These are phyloP conservation scores for Claviceps sp. DNA, from an alignment of 2,329 filamentous ascomycete genomes.

Conservation along the genomic window DNA sequence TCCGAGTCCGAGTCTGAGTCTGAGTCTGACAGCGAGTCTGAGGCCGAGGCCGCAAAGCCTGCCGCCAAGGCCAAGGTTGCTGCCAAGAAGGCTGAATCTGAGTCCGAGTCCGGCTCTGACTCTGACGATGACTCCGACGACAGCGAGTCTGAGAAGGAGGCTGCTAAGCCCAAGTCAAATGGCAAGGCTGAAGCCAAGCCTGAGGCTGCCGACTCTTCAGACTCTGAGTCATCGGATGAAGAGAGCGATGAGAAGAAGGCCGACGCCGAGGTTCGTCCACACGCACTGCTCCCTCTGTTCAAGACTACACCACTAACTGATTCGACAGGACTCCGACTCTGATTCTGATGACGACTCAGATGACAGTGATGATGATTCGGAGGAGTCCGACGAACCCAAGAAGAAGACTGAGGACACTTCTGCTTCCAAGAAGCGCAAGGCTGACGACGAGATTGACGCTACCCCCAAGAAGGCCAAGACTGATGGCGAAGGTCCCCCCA, in stretches of 20 bases:
- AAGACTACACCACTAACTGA: neutral
- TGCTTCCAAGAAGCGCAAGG: conserved; percentile 35
- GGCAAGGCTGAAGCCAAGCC: conserved; percentile 12
- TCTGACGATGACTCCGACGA: conserved; percentile 14
- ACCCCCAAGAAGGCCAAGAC: conserved; percentile 56
- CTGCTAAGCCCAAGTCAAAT: conserved; percentile 13
- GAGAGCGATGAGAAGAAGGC: conserved; percentile 11
- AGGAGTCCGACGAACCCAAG: conserved; percentile 21
- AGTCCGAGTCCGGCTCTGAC: conserved; percentile 21
- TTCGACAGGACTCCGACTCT: conserved; percentile 3
- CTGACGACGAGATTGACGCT: conserved; percentile 34
- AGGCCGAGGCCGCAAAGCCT: conserved; percentile 21
- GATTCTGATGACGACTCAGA: conserved; percentile 22
- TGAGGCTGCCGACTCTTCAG: conserved; percentile 19
- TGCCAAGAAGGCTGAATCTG: conserved; percentile 16
- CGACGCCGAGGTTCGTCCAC: conserved; percentile 17
- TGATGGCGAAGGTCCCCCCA: conserved; percentile 33
- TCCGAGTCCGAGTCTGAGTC: conserved; percentile 10
- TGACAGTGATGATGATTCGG: conserved; percentile 20
- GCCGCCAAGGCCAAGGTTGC: conserved; percentile 5
- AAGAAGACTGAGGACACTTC: conserved; percentile 21
- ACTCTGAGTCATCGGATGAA: conserved; percentile 15
- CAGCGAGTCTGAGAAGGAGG: conserved; percentile 25
- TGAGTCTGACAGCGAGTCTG: conserved; percentile 26
- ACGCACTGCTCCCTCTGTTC: no score